Percentiles rank a stretch among this genome's conserved stretches.
These are phyloP conservation scores for Pythium scleroteichum DNA, from an alignment of 352 stramenopile genomes.

Conservation along the genomic window DNA sequence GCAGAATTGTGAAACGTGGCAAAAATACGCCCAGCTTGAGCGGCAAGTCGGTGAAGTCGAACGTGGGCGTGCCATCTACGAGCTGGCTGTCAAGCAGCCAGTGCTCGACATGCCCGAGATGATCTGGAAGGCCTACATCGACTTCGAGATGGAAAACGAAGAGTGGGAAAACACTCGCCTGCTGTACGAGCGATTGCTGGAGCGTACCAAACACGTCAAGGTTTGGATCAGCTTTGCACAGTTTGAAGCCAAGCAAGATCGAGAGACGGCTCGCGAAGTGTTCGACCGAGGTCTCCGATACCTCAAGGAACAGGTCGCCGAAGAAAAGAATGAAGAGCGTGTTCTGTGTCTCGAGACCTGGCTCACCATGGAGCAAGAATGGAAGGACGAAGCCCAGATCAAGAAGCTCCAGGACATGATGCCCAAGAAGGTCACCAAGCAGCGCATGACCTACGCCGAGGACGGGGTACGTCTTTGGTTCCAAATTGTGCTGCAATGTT, in stretches of 20 bases:
- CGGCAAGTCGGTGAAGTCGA: conserved; percentile 94
- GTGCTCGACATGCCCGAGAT: conserved; percentile 98
- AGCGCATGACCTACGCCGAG: conserved; percentile 92
- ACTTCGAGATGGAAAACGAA: conserved; percentile 96
- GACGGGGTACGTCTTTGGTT: conserved; percentile 87
- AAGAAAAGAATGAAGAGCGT: conserved; percentile 92
- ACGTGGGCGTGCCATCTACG: conserved; percentile 94
- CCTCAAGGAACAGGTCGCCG: conserved; percentile 80
- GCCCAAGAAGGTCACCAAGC: conserved; percentile 96
- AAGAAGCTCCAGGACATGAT: conserved; percentile 92
- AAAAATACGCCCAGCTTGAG: conserved; percentile 96
- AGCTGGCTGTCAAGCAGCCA: conserved; percentile 94
- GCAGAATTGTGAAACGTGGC: conserved; percentile 94
- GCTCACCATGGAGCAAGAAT: conserved; percentile 92
- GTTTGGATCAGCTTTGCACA: conserved; percentile 93
- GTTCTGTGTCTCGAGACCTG: conserved; percentile 97
- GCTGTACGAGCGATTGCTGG: conserved; percentile 96
- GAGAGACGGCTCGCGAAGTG: conserved; percentile 81
- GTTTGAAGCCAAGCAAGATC: conserved; percentile 75
- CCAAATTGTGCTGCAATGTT: background rate
- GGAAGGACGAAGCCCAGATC: conserved; percentile 59
- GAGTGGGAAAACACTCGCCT: conserved; percentile 85
- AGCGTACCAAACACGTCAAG: conserved; percentile 98
- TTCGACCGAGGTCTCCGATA: conserved; percentile 91
- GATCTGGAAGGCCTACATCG: conserved; percentile 99